Percentiles rank a stretch among this genome's conserved stretches.
Evolutionary conservation across 2,329 filamentous ascomycete genomes (phyloP).

Genomic region (Arthrobotrys pseudoclavata): DNA sequence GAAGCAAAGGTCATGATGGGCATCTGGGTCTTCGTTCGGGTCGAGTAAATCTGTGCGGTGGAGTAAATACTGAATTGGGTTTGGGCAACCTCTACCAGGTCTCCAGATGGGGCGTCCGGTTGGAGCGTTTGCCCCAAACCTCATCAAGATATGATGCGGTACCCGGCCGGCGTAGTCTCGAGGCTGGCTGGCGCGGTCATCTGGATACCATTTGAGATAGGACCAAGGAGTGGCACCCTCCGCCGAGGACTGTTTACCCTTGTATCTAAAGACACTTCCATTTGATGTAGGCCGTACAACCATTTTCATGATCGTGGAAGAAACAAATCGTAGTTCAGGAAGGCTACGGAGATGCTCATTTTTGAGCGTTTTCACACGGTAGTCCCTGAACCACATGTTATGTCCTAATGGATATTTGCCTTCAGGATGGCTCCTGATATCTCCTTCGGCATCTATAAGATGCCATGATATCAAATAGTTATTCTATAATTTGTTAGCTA

Average conservation of each 20-base stretch:
- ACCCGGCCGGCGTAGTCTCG: neutral
- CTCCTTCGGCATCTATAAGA: slow-evolving; percentile 5
- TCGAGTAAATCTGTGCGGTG: slow-evolving; percentile 20
- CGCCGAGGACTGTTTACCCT: slow-evolving; percentile 10
- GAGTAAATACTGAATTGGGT: slow-evolving; percentile 14
- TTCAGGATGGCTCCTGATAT: neutral
- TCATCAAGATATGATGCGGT: slow-evolving; percentile 35
- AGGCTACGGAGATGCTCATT: neutral
- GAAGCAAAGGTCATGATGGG: slow-evolving; percentile 24
- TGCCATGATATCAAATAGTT: slow-evolving; percentile 20
- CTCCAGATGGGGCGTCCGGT: neutral
- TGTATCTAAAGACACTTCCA: neutral
- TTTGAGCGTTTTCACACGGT: neutral
- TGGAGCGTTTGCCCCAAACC: slow-evolving; percentile 16
- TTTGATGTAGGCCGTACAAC: neutral
- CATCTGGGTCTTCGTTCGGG: neutral
- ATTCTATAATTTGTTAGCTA: slow-evolving; percentile 24
- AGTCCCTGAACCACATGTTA: slow-evolving; percentile 16
- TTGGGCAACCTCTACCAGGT: slow-evolving; percentile 25
- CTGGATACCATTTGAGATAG: slow-evolving; percentile 19
- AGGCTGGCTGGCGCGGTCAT: too few species aligned
- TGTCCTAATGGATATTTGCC: slow-evolving; percentile 2
- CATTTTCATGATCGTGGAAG: slow-evolving; percentile 21
- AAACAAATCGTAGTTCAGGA: slow-evolving; percentile 5
- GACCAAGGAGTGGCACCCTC: neutral